Evolutionary conservation across 2,329 filamentous ascomycete species (phyloP).

Genomic region (Cercospora sojina): DNA sequence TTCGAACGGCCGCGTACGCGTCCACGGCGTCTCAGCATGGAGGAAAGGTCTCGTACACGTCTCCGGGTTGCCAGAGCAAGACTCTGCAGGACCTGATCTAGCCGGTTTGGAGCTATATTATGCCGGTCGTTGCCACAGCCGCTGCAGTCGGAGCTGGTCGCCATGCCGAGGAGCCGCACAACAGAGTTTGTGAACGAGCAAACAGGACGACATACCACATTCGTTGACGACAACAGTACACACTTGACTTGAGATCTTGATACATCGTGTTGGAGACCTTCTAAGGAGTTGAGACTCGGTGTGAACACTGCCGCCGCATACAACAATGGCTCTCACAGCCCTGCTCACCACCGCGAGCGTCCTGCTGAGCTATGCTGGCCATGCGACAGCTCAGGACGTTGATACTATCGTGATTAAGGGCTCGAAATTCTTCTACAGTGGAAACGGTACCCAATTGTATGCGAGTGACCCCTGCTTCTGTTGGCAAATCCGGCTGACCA

Average conservation of each 20-base stretch:
- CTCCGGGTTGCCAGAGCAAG: neutral
- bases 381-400: slow-evolving; percentile 53
- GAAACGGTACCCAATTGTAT: slow-evolving; percentile 71
- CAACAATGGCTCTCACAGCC: neutral
- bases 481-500: neutral
- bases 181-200: neutral
- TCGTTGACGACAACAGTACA: neutral
- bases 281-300: neutral
- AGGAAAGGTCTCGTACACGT: neutral
- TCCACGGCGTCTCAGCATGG: neutral
- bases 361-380: neutral
- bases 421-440: slow-evolving; percentile 85
- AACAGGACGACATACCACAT: neutral
- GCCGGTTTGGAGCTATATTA: neutral
- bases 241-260: neutral
- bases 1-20: neutral
- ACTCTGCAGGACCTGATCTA: neutral
- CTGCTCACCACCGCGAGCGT: slow-evolving; percentile 2
- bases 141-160: slow-evolving; percentile 3
- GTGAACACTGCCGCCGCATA: neutral
- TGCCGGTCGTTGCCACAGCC: slow-evolving; percentile 9
- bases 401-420: slow-evolving; percentile 71
- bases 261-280: neutral
- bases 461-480: slow-evolving; percentile 18
- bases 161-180: slow-evolving; percentile 8